Base-by-base conservation (phyloP, 371 early-diverging fungal genomes). In the Choanephora cucurbitarum region DNA sequence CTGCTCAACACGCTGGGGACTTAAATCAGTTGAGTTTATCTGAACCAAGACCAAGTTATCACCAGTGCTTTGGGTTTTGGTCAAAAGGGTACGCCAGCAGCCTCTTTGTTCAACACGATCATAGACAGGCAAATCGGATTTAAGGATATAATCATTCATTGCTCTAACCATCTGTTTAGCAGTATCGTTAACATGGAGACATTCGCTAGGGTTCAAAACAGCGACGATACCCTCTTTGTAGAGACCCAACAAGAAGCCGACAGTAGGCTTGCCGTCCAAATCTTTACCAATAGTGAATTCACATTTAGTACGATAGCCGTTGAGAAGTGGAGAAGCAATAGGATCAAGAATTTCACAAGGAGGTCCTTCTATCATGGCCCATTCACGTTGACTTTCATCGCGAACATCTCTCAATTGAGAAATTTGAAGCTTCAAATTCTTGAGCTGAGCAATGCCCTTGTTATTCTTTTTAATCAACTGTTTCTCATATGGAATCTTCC, bases 231-330 rank as follows among this genome's bases (percentile, higher is more conserved):
- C 91, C 15, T 89, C 81, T 32, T 80, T 77, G 68, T 75, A 91
- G 6, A 73, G 48, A 4, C 92, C 91, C 14, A 87, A 62, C 22
- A 86, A 58, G 66, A 94, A 94, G 0, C 95, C 95, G 32, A 91
- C 86, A 0, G 79, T 67, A 10, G 56, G 57, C 48, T 85, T 63
- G 5, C 84, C 85, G 0, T 86, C 74, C 10, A 71, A 45, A 57
- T 88, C 73, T 37, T 55, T 55, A 13, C 95, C 95, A 49, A 91
- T 79, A 0, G 90, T 80, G 55, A 91, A 92, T 58, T 92, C 92
- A 65, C 90, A 90, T 67, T 93, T 92, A 60, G 79, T 91, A 23
- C 92, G 80, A 68, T 92, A 94, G 1, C 83, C 85, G 39, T 77
- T 63, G 3, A 64, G 18, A 10, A 66, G 56, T 8, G 94, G 94